Percentiles rank a stretch among this genome's conserved stretches.
Conservation (phyloP, 495 filamentous ascomycete species). For the Aspergillus bridgeri region DNA sequence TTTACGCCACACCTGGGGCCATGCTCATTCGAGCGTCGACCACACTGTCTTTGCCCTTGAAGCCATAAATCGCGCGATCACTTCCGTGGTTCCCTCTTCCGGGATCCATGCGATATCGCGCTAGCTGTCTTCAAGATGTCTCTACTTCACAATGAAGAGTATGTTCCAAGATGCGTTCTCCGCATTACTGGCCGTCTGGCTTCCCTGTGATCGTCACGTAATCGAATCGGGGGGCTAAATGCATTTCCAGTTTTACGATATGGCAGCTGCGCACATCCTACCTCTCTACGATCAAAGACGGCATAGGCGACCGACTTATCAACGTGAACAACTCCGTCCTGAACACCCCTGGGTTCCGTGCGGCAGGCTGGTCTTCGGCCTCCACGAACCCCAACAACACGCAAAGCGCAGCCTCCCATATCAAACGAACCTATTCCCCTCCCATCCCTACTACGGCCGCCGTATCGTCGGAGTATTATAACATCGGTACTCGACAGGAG, state of each 20-base stretch:
- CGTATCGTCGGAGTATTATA: constrained; percentile 78
- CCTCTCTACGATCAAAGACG: constrained; percentile 85
- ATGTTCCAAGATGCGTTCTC: constrained; percentile 32
- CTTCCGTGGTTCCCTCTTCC: not conserved
- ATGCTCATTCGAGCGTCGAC: constrained; percentile 15
- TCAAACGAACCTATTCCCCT: constrained; percentile 91
- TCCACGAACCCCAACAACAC: constrained; percentile 38
- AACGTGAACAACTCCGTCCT: constrained; percentile 86
- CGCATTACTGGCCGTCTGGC: constrained; percentile 1
- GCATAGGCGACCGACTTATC: constrained; percentile 92
- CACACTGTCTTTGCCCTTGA: constrained; percentile 5
- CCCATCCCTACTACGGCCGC: constrained; percentile 81
- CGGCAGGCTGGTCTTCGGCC: constrained; percentile 85
- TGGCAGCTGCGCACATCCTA: constrained; percentile 93
- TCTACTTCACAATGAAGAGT: constrained; percentile 96
- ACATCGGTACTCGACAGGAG: constrained; percentile 32
- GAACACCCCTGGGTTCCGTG: constrained; percentile 92
- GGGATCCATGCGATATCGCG: no score
- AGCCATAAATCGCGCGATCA: constrained; percentile 5
- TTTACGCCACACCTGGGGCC: constrained; percentile 3
- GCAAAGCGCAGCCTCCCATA: constrained; percentile 49
- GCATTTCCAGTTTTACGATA: constrained; percentile 69
- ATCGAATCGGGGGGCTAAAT: constrained; percentile 17
- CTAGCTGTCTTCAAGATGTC: constrained; percentile 59
- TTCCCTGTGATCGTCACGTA: not conserved